Percentiles rank a stretch among this genome's conserved stretches.
Evolutionary conservation across 2,329 filamentous ascomycete species (phyloP).

Genomic region (Thelonectria rubi): DNA sequence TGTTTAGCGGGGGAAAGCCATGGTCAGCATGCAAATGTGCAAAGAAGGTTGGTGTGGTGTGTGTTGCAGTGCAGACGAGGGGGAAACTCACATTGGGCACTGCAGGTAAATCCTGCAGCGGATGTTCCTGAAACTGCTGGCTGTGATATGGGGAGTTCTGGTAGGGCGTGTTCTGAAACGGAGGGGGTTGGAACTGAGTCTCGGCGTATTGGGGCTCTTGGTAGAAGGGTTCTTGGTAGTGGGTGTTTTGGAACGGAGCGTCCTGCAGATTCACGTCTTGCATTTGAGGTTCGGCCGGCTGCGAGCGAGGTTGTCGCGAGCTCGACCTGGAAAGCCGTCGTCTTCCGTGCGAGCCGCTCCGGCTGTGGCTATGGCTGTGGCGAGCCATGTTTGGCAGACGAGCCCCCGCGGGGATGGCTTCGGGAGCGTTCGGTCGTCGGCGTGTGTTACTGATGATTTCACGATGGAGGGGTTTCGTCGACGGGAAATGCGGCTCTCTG

Average conservation of each 20-base stretch:
- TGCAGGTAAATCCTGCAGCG: slow-evolving; percentile 37
- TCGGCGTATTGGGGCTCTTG: neutral
- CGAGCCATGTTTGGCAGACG: slow-evolving; percentile 13
- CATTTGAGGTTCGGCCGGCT: neutral
- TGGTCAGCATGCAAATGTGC: neutral
- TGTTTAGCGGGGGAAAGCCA: no score
- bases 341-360: neutral
- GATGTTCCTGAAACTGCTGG: slow-evolving; percentile 12
- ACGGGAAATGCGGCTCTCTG: neutral
- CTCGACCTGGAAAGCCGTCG: neutral
- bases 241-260: neutral
- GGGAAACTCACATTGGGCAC: slow-evolving; percentile 34
- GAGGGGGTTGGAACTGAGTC: neutral
- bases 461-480: neutral
- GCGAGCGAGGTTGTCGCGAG: neutral
- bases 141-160: neutral
- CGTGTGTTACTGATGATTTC: neutral
- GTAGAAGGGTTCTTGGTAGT: neutral
- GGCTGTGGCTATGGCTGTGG: slow-evolving; percentile 7
- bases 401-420: neutral
- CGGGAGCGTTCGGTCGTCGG: slow-evolving; percentile 9
- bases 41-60: neutral
- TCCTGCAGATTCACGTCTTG: slow-evolving; percentile 1
- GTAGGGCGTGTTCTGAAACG: neutral
- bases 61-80: neutral